Base-by-base conservation (phyloP, 1,139 yeast genomes). In the Geotrichum candidum region DNA sequence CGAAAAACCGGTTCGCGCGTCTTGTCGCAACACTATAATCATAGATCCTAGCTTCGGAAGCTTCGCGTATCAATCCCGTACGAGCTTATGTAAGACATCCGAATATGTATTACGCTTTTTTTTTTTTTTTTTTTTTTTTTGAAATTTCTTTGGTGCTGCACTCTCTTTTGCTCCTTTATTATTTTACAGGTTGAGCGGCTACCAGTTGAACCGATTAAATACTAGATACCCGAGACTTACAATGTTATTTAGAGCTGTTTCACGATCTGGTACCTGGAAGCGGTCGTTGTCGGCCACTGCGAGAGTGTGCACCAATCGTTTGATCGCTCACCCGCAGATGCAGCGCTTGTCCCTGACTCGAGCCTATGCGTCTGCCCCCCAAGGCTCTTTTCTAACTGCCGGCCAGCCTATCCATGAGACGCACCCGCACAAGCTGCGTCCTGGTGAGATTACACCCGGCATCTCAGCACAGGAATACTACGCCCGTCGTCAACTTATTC, bases 351-450 rank as follows among this genome's bases (percentile, higher is more conserved):
- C n/a, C 45, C 13, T n/a, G 15, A 38, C n/a, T 15, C 45, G 45
- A 13, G 9, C 18, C 18, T 38, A 38, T 38, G n/a, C 45, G 15
- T 38, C 45, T 13, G 45, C 45, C n/a, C n/a, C 45, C 15, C 53
- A 29, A 51, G 35, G 53, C 6, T 41, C 56, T 15, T 58, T 48
- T 22, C 46, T 58, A 15, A 38, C 57, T 15, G 77, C 90, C 1
- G 98, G 98, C 0, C 99, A 94, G 74, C 95, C 98, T 0, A 78
- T 90, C 9, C 84, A 81, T 70, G 97, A 90, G 70, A 91, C 96
- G 0, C 80, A 97, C 63, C 95, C 96, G 0, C 85, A 86, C 66
- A 74, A 88, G 58, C 78, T 95, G 7, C 79, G 78, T 48, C 79
- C 86, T 0, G 97, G 97, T 1, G 88, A 89, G 67, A 62, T 95